Conservation (phyloP, 2,329 filamentous ascomycete species). For the Colletotrichum sp. region DNA sequence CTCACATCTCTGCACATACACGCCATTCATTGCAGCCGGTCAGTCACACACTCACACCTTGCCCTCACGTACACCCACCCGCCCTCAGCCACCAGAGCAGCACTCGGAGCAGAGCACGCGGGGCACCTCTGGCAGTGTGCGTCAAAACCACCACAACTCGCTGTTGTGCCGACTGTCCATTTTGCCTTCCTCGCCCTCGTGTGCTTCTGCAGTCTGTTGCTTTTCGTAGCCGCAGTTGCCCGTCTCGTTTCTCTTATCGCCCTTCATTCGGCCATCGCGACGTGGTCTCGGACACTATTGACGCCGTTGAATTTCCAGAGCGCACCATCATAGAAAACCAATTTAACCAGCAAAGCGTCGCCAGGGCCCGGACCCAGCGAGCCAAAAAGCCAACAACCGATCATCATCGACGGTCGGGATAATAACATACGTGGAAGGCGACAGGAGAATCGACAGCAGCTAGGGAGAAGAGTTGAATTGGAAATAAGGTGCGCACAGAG, state of each 20-base stretch:
- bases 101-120: background rate
- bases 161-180: background rate
- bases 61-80: background rate
- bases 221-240: background rate
- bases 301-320: conserved; percentile 3
- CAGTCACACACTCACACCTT: background rate
- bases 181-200: background rate
- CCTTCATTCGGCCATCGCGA: background rate
- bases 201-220: background rate
- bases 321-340: background rate
- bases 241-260: background rate
- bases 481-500: conserved; percentile 5
- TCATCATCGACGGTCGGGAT: background rate
- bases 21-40: background rate
- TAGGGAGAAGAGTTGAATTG: background rate
- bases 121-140: background rate
- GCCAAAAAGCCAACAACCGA: background rate
- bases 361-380: background rate
- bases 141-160: background rate
- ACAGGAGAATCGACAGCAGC: background rate
- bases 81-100: background rate
- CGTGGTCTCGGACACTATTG: conserved; percentile 3
- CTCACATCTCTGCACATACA: background rate
- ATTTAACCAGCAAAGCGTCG: background rate
- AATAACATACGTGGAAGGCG: background rate